A percentile compares a stretch with the other conserved stretches of the same genome.
These are phyloP conservation scores for Calocybe indica DNA, from an alignment of 768 basidiomycete genomes.

Conservation along the genomic window DNA sequence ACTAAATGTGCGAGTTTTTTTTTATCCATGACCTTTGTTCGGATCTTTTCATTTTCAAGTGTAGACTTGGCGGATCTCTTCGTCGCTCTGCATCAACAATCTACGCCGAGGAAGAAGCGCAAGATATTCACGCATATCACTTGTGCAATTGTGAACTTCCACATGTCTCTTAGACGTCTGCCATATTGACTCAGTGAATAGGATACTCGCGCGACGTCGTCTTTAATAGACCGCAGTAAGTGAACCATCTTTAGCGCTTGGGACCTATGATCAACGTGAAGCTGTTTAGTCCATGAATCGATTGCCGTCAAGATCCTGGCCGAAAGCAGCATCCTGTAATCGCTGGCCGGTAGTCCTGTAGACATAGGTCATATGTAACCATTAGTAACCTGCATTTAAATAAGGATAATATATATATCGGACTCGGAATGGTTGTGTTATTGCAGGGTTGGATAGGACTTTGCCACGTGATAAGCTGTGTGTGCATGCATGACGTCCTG, in stretches of 20 bases:
- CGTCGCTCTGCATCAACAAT: slow-evolving; percentile 39
- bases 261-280: too few relatives aligned
- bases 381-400: too few relatives aligned
- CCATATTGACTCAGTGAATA: slow-evolving; percentile 8
- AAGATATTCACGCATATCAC: slow-evolving; percentile 50
- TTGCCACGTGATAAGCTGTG: background rate
- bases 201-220: slow-evolving; percentile 42
- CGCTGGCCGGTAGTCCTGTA: background rate
- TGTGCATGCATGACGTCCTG: too few relatives aligned
- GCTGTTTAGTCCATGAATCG: slow-evolving; percentile 25
- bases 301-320: slow-evolving; percentile 28
- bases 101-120: slow-evolving; percentile 35
- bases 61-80: slow-evolving; percentile 50
- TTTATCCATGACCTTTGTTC: background rate
- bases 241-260: slow-evolving; percentile 1
- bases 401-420: background rate
- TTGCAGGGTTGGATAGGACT: background rate
- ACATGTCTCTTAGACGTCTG: background rate
- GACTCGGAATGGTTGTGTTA: background rate
- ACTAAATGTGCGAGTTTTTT: slow-evolving; percentile 40
- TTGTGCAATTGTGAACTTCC: slow-evolving; percentile 47
- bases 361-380: too few relatives aligned
- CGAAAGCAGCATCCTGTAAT: slow-evolving; percentile 27
- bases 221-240: slow-evolving; percentile 44
- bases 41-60: background rate